Evolutionary conservation across 75 land plant species (phyloP), one percentile per base, ranked within the genome.

Genomic region (Picea sitchensis): DNA sequence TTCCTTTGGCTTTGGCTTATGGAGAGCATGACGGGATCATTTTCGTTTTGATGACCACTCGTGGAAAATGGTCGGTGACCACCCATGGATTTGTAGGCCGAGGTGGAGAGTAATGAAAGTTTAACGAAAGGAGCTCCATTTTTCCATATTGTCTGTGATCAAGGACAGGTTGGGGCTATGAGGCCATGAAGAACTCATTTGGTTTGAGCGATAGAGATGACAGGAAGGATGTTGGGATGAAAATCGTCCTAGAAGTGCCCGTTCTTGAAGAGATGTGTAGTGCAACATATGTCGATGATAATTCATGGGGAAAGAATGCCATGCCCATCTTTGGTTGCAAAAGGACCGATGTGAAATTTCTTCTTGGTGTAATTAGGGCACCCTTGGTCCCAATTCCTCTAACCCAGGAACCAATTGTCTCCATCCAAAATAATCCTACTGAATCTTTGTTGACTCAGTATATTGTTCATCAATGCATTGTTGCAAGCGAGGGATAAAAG

Each of bases 311-410:
- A 14, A 59, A 59, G 15, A 0, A 0, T 59, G 9, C 17, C 60
- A 59, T 17, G 18, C 60, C 60, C 7, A 14, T 59, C 0, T 41
- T 74, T 41, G 58, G 80, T 8, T 58, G 73, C 59, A 81, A 76
- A 6, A 59, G 54, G 26, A 78, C 81, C 8, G 85, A 85, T 79
- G 65, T 88, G 3, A 82, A 80, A 61, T 82, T 88, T 36, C 80
- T 88, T 20, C 87, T 88, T 21, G 87, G 90, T 34, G 90, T 88
- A 32, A 61, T 83, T 51, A 85, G 90, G 3, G 84, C 88, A 23
- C 90, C 90, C 8, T 87, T 88, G 60, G 80, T 78, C 18, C 90
- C 90, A 23, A 61, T 78, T 14, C 81, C 87, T 20, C 14, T 82
- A 54, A 57, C 21, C 41, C 44, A 14, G 3, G 1, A 79, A 32